A percentile compares a stretch with the other conserved stretches of the same genome.
These are phyloP conservation scores for Phylloporus scabripes DNA, from an alignment of 768 basidiomycete species.

Conservation along the genomic window DNA sequence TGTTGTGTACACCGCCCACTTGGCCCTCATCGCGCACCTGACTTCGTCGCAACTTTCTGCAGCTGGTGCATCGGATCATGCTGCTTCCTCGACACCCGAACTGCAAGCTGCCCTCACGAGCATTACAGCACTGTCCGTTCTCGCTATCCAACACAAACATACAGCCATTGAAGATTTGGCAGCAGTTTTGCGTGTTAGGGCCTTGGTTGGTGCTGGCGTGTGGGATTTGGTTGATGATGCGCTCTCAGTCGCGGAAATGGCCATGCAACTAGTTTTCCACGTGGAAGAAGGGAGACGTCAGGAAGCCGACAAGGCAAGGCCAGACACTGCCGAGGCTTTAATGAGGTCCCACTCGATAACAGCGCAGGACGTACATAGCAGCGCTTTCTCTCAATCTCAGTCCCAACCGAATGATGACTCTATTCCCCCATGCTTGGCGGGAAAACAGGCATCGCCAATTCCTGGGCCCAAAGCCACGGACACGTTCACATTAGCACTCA, in stretches of 20 bases:
- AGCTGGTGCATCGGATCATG: constrained; percentile 1
- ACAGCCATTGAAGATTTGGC: constrained; percentile 44
- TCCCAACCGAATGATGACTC: constrained; percentile 11
- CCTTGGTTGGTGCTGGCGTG: constrained; percentile 48
- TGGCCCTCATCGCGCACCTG: constrained; percentile 47
- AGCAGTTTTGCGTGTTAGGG: constrained; percentile 51
- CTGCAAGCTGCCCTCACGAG: constrained; percentile 29
- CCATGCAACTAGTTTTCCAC: constrained; percentile 38
- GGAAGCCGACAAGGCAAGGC: constrained; percentile 9
- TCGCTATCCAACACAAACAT: constrained; percentile 34
- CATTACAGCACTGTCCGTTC: constrained; percentile 30
- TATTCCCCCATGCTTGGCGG: not conserved
- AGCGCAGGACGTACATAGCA: constrained; percentile 23
- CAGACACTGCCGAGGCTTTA: constrained; percentile 9
- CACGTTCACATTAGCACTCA: constrained; percentile 35
- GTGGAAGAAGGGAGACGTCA: constrained; percentile 6
- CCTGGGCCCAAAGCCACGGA: constrained; percentile 24
- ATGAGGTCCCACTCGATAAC: constrained; percentile 29
- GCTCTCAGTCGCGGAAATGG: constrained; percentile 44
- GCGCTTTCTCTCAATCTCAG: constrained; percentile 18
- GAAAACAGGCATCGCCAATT: not conserved
- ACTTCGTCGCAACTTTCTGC: constrained; percentile 21
- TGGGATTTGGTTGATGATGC: constrained; percentile 51
- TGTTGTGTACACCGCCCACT: constrained; percentile 48
- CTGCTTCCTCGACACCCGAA: constrained; percentile 11